phyloP scores from a whole-genome alignment of 306 rosid genomes.

The Trichosanthes cucumerina region DNA sequence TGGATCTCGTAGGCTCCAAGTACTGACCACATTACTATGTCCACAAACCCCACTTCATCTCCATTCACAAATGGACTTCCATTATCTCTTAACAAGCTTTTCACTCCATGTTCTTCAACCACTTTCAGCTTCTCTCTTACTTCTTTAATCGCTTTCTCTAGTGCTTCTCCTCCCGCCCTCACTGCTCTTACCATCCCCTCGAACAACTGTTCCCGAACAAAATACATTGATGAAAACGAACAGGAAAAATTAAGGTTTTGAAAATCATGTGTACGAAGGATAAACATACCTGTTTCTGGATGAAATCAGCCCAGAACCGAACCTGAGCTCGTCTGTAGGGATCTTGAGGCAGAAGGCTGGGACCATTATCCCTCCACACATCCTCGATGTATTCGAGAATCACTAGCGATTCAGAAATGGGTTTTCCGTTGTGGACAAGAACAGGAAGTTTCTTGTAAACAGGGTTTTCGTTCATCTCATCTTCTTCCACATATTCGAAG shows the following conservation, averaged over 20 bases:
- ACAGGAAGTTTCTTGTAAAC: slow-evolving; percentile 26
- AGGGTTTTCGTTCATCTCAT: slow-evolving; percentile 21
- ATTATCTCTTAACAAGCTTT: slow-evolving; percentile 4
- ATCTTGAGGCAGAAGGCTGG: slow-evolving; percentile 17
- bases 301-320: slow-evolving; percentile 22
- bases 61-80: slow-evolving; percentile 3
- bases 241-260: too few species aligned
- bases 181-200: not conserved
- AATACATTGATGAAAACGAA: too few species aligned
- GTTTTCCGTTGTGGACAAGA: slow-evolving; percentile 23
- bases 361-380: slow-evolving; percentile 14
- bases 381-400: slow-evolving; percentile 26
- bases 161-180: slow-evolving; percentile 15
- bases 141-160: slow-evolving; percentile 14
- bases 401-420: slow-evolving; percentile 18
- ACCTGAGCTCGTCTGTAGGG: slow-evolving; percentile 15
- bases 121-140: not conserved
- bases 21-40: slow-evolving; percentile 3
- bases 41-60: slow-evolving; percentile 14
- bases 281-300: slow-evolving; percentile 23
- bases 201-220: slow-evolving; percentile 6
- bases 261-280: too few species aligned
- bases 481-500: slow-evolving; percentile 17
- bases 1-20: slow-evolving; percentile 13
- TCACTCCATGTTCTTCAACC: slow-evolving; percentile 17